Conservation (phyloP, 2,329 filamentous ascomycete genomes). For the Aquanectria penicillioides region DNA sequence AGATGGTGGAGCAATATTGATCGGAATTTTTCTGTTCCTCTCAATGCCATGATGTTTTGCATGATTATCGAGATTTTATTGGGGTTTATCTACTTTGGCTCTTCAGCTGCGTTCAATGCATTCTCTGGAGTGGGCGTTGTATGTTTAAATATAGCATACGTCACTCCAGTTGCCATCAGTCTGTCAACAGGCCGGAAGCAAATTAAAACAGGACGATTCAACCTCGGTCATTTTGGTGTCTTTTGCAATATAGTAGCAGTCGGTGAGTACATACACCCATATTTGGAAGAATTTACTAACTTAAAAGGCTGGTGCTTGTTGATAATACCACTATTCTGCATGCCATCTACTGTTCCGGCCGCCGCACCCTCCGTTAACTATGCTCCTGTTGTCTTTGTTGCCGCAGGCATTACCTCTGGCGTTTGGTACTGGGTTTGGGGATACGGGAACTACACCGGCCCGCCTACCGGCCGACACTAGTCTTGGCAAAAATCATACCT, state of each 20-base stretch:
- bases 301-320: slow-evolving; percentile 9
- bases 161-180: slow-evolving; percentile 71
- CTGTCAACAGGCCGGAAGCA: slow-evolving; percentile 67
- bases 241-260: slow-evolving; percentile 71
- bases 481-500: too few species aligned
- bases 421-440: slow-evolving; percentile 19
- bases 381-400: slow-evolving; percentile 15
- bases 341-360: slow-evolving; percentile 14
- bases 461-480: too few species aligned
- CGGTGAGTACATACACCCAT: slow-evolving; percentile 53
- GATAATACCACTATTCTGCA: slow-evolving; percentile 15
- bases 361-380: slow-evolving; percentile 2
- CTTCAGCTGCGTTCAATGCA: slow-evolving; percentile 73
- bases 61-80: slow-evolving; percentile 71
- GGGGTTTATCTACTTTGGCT: slow-evolving; percentile 74
- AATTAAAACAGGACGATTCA: slow-evolving; percentile 64
- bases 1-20: slow-evolving; percentile 68
- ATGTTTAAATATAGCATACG: slow-evolving; percentile 73
- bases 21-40: slow-evolving; percentile 67
- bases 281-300: background rate
- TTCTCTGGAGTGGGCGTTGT: slow-evolving; percentile 76
- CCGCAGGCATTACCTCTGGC: background rate
- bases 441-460: slow-evolving; percentile 7
- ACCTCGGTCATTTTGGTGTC: slow-evolving; percentile 68
- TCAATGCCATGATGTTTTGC: slow-evolving; percentile 77